These are phyloP conservation scores for Colletotrichum chlorophyti DNA, from an alignment of 2,329 filamentous ascomycete species.

Conservation along the genomic window DNA sequence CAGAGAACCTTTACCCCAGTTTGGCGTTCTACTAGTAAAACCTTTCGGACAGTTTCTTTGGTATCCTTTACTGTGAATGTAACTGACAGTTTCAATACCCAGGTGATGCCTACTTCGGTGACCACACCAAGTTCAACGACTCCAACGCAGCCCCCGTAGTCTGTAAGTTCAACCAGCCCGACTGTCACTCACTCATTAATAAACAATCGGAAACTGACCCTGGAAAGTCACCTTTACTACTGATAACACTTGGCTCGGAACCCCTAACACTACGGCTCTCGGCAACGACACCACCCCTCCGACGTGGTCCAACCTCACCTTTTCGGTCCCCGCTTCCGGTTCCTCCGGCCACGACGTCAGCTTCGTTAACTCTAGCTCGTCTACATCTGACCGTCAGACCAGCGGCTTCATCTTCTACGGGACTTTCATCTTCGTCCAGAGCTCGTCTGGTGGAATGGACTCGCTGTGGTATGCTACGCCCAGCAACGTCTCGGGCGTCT, in stretches of 20 bases:
- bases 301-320: constrained; percentile 34
- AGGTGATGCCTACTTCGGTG: constrained; percentile 18
- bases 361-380: constrained; percentile 25
- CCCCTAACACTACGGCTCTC: constrained; percentile 28
- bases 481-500: constrained; percentile 27
- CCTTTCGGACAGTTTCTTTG: too few species aligned
- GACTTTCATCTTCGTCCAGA: constrained; percentile 26
- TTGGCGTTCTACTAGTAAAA: too few species aligned
- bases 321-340: constrained; percentile 32
- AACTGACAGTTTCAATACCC: background rate
- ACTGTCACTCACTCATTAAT: background rate
- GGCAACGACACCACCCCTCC: constrained; percentile 11
- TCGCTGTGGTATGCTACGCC: constrained; percentile 34
- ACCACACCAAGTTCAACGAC: constrained; percentile 17
- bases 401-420: constrained; percentile 37
- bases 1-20: background rate
- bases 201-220: background rate
- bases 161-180: too few species aligned
- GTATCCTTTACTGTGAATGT: too few species aligned
- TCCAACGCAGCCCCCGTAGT: constrained; percentile 16
- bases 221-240: constrained; percentile 24
- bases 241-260: constrained; percentile 29
- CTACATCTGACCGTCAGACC: constrained; percentile 14
- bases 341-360: constrained; percentile 31
- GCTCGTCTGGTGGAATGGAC: constrained; percentile 21